Base-by-base conservation (phyloP, 768 basidiomycete genomes). In the Kwoniella shandongensis region DNA sequence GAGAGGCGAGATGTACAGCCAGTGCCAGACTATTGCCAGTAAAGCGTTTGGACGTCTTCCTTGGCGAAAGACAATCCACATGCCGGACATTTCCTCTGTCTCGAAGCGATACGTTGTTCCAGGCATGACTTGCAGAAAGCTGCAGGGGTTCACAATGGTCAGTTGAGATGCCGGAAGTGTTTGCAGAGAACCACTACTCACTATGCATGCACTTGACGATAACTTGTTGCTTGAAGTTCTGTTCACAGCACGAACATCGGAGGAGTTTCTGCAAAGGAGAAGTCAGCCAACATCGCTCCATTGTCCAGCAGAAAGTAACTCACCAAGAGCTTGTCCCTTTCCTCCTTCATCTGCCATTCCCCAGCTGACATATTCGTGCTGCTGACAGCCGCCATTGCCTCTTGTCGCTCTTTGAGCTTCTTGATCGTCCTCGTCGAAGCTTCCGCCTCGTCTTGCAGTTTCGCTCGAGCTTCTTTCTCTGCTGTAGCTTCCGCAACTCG, bases 81-180 rank as follows among this genome's bases (percentile, higher is more conserved):
- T 5, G 87, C 86, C 22, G 92, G 92, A 78, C 93, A 98, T 75
- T 93, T 93, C 25, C 93, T 86, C 73, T 96, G 92, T 57, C 93
- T 85, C 15, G 88, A 91, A 25, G 86, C 78, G 65, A 97, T 82
- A 39, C 94, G 86, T n/a, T 85, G 81, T 61, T 96, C 92, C 30
- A 97, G 72, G 88, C 96, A 52, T 26, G 78, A 66, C 26, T 72
- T 74, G 69, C 78, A 79, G 78, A 93, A 93, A 0, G 90, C 91
- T 91, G 62, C 10, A n/a, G n/a, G n/a, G n/a, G n/a, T n/a, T n/a
- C n/a, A n/a, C n/a, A n/a, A n/a, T n/a, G n/a, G n/a, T n/a, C n/a
- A n/a, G n/a, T n/a, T n/a, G n/a, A n/a, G n/a, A n/a, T n/a, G n/a
- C n/a, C n/a, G 23, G 35, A 26, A 15, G 29, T 57, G 44, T 42